These are phyloP conservation scores for Paecilomyces niveus DNA, from an alignment of 2,329 filamentous ascomycete species.

Conservation along the genomic window DNA sequence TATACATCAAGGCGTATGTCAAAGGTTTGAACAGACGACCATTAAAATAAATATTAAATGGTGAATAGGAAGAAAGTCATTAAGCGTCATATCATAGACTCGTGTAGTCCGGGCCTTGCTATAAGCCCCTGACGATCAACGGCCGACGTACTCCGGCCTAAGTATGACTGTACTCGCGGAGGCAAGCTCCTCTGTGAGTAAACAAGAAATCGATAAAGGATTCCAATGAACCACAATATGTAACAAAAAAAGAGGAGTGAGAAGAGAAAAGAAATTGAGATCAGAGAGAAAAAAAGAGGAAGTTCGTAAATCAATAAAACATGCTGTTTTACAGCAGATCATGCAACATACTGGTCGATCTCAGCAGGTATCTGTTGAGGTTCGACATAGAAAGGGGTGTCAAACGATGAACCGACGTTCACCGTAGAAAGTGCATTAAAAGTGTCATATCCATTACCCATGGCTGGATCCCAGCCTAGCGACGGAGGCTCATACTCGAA, in stretches of 20 bases:
- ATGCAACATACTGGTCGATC: constrained; percentile 30
- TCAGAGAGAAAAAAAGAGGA: constrained; percentile 6
- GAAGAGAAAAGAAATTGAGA: constrained; percentile 2
- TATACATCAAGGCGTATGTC: not conserved
- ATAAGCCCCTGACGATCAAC: not conserved
- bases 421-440: constrained; percentile 19
- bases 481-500: constrained; percentile 12
- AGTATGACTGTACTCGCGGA: not conserved
- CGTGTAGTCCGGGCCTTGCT: not conserved
- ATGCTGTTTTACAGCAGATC: constrained; percentile 21
- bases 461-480: constrained; percentile 19
- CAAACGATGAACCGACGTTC: constrained; percentile 24
- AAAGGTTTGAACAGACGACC: constrained; percentile 4
- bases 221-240: constrained; percentile 1
- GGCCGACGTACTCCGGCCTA: not conserved
- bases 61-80: constrained; percentile 1
- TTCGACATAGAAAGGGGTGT: constrained; percentile 24
- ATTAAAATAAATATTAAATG: constrained; percentile 1
- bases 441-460: constrained; percentile 23
- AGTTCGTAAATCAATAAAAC: constrained; percentile 6
- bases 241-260: not conserved
- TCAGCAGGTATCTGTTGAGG: constrained; percentile 25
- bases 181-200: not conserved
- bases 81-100: not conserved
- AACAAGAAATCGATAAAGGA: not conserved